Base-by-base conservation (phyloP, 495 filamentous ascomycete genomes). In the Penicillium tannophilum region DNA sequence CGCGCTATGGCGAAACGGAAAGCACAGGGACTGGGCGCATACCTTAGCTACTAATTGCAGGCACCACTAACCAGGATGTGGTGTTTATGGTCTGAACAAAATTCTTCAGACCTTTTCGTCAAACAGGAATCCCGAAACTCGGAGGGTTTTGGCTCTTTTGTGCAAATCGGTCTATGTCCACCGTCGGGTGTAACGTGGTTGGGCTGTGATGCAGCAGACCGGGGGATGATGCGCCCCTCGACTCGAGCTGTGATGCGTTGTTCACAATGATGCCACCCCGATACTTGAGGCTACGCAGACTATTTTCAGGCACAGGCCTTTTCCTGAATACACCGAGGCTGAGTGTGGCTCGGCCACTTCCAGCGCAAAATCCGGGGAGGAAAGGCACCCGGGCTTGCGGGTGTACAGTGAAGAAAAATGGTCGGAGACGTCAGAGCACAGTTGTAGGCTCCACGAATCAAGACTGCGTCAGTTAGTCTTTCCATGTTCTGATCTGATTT, bases 161-260 rank as follows among this genome's bases (percentile, higher is more conserved):
- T 67, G 70, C 64, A 67, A 71, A 70, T 65, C 57, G 42, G 55
- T 73, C 66, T 63, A 76, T 65, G 64, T 66, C 65, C 67, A 70
- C 63, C 23, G 69, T 64, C 54, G 67, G 70, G 69, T 75, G 74
- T 75, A 77, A 78, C 76, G 74, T 78, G 76, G 76, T 80, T 77
- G 76, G 76, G 78, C 76, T 76, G 68, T 71, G 73, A 79, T 79
- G 78, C 78, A 80, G 77, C 65, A 58, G 67, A 59, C 60, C 66
- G 68, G 69, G 70, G 59, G 11, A 48, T 41, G 46, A 49, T 49
- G 46, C 46, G 44, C 53, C 63, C 63, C 67, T 73, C 72, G 67
- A 70, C 63, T 63, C 59, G 59, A 69, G 62, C 66, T 64, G 67
- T 70, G 75, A 80, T 80, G 77, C 73, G 77, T 78, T 80, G 77